phyloP scores from a whole-genome alignment of 2,329 filamentous ascomycete species.

The Fusarium veterinarium region DNA sequence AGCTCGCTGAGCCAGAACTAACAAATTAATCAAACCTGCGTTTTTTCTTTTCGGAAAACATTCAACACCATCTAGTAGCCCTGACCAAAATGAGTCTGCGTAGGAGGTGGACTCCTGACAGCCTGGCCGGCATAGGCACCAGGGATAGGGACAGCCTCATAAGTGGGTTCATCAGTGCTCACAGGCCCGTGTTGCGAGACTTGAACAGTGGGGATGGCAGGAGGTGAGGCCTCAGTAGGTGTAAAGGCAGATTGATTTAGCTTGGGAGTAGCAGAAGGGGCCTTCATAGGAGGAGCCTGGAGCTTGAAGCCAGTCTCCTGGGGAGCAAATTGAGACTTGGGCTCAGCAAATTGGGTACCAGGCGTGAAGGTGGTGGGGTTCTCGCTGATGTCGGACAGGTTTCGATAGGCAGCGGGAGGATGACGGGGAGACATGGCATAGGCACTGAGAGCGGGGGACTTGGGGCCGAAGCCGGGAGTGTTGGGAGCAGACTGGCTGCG shows the following conservation, averaged over 20 bases:
- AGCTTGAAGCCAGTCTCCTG: conserved; percentile 79
- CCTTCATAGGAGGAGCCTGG: conserved; percentile 83
- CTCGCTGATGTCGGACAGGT: conserved; percentile 58
- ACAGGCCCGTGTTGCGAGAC: conserved; percentile 73
- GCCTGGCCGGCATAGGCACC: conserved; percentile 77
- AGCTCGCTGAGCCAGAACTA: conserved; percentile 24
- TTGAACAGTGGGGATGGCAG: conserved; percentile 54
- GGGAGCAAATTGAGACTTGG: conserved; percentile 70
- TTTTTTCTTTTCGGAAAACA: background rate
- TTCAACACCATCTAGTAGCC: conserved; percentile 31
- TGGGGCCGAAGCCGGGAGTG: conserved; percentile 87
- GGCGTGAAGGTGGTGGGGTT: conserved; percentile 65
- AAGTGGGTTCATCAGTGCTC: conserved; percentile 84
- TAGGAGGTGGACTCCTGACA: conserved; percentile 62
- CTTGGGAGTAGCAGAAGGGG: conserved; percentile 82
- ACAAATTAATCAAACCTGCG: conserved; percentile 18
- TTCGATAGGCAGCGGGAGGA: conserved; percentile 67
- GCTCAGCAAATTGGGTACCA: conserved; percentile 67
- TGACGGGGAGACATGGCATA: conserved; percentile 70
- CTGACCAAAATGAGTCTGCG: conserved; percentile 57
- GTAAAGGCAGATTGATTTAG: conserved; percentile 72
- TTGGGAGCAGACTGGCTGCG: conserved; percentile 91
- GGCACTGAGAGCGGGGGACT: conserved; percentile 63
- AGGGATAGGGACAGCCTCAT: conserved; percentile 89
- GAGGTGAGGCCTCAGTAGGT: conserved; percentile 54